Evolutionary conservation across 2,329 filamentous ascomycete genomes (phyloP), one percentile per base, ranked within the genome.

Genomic region (Hymenoscyphus infarciens): DNA sequence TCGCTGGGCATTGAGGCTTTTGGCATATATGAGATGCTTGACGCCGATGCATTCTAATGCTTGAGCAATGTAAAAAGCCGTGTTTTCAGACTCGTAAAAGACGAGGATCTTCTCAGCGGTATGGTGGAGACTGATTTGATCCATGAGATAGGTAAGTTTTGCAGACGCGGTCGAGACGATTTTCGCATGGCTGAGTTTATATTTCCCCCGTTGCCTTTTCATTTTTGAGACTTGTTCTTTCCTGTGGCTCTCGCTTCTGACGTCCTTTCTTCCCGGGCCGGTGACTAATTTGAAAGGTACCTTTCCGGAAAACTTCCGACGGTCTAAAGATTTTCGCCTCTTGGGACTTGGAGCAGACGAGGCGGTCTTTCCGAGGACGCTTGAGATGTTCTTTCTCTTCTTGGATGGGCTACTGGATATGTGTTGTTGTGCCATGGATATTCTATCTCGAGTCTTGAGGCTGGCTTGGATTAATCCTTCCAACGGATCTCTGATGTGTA

Each of bases 1-100:
- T 5, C 85, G 82, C 13, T 82, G 79, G 0, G 84, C 80, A 1
- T 82, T 81, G 1, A 92, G 77, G 1, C 80, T 80, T 67, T 85
- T 86, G 13, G 88, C 85, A 68, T 92, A 92, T 63, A 87, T 89
- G 3, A 92, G 77, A 59, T 87, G 80, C 22, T 82, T 78, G 4
- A 88, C 78, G 69, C 84, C 81, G 10, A 87, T 77, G 79, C 94
- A 81, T 68, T 97, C 93, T 0, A 98, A 81, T 33, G 89, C 86
- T 72, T 92, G 87, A 0, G 91, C 90, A 45, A 97, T 83, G 76
- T 96, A 97, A 75, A 85, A 96, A 1, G 92, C 93, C 1, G 90
- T 83, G 69, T 96, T 94, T 64, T 95, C 89, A 35, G 90, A 89
- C 64, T 96, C 92, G 74, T 97, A 97, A 74, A 98, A 98, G 10